Evolutionary conservation across 108 stramenopile species (phyloP), one percentile per base, ranked within the genome.

Genomic region (Cyclotella kingstonii): DNA sequence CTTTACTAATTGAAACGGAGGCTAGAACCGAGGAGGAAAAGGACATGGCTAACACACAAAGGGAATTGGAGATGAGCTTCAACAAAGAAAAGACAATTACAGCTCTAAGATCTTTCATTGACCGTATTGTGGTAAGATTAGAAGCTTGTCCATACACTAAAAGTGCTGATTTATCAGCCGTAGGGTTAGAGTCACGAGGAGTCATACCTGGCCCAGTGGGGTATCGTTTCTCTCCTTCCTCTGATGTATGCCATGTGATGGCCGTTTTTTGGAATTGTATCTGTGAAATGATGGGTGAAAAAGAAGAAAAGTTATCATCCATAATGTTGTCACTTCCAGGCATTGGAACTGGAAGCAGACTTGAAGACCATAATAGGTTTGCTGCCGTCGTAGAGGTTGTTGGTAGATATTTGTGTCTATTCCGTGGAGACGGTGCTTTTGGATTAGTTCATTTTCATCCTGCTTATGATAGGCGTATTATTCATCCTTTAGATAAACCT

Each of bases 261-360:
- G 63, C 84, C n/a, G 45, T 69, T 4, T 91, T 87, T 68, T 91
- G 90, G 90, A 85, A 78, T 61, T 76, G 74, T 40, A 71, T 88
- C 14, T 91, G 90, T 58, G 90, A 88, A 51, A 56, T 91, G 17
- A 53, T 79, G 57, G 63, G 76, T 1, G 26, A 38, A n/a, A 68
- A 77, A 26, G 77, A 81, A 19, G 69, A 74, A 6, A 55, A 75
- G 10, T 50, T 79, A 21, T 72, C 67, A 19, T 63, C 81, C 17
- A 78, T 77, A 1, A 69, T 83, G 49, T 54, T 87, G 15, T 80
- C 75, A 22, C 58, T 85, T 0, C 86, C 89, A 7, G 78, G 71
- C 5, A 66, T 73, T 54, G 74, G 58, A 3, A 43, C 28, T 21
- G 73, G 68, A 33, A 17, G 31, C 1, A 50, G 54, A 6, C 27